These are phyloP conservation scores for Hemisphaericaspora nanyangensis DNA, from an alignment of 805 yeast species.

Conservation along the genomic window DNA sequence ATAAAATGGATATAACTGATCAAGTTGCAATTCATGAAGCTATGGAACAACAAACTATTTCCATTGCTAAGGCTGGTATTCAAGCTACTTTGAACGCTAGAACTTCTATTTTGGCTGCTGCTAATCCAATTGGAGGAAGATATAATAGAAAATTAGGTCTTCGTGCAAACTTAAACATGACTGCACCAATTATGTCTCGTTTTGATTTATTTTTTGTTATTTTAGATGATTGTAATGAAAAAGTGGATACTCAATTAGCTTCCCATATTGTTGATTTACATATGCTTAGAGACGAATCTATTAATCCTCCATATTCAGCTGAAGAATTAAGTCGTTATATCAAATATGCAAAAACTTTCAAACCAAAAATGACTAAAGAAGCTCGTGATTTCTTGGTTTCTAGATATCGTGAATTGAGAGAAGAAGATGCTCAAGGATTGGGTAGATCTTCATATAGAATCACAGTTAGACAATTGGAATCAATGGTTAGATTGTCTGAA, in stretches of 20 bases:
- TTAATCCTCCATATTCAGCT: conserved; percentile 82
- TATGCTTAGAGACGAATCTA: conserved; percentile 86
- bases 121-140: conserved; percentile 96
- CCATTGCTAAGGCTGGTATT: conserved; percentile 97
- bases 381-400: conserved; percentile 75
- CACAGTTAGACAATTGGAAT: conserved; percentile 94
- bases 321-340: conserved; percentile 87
- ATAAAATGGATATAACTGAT: conserved; percentile 92
- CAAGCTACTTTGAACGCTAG: conserved; percentile 97
- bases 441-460: conserved; percentile 86
- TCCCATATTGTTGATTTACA: conserved; percentile 90
- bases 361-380: conserved; percentile 78
- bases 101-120: conserved; percentile 97
- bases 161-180: conserved; percentile 86
- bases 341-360: conserved; percentile 87
- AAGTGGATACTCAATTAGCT: conserved; percentile 85
- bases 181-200: conserved; percentile 98
- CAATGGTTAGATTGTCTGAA: conserved; percentile 88
- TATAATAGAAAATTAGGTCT: conserved; percentile 84
- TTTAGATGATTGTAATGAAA: conserved; percentile 90
- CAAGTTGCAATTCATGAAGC: conserved; percentile 99
- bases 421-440: conserved; percentile 86
- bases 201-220: conserved; percentile 94
- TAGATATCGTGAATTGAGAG: conserved; percentile 79
- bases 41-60: conserved; percentile 98